Conservation (phyloP, 352 stramenopile species). For the Plasmopara muralis region DNA sequence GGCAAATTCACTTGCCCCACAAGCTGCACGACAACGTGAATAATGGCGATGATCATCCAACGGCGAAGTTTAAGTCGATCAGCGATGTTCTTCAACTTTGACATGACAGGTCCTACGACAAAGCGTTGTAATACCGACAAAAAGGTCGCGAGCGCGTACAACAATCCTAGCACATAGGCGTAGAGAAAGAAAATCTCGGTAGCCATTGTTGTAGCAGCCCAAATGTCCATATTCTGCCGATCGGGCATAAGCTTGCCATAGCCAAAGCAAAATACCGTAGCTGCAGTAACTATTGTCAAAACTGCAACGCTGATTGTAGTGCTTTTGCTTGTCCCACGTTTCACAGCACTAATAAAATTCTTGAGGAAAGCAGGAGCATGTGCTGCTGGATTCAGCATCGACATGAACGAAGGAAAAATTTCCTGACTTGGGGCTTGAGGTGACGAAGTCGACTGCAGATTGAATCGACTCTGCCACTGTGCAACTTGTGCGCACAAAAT, state of each 20-base stretch:
- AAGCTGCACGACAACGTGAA: slow-evolving; percentile 34
- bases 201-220: slow-evolving; percentile 5
- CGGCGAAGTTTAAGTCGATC: slow-evolving; percentile 28
- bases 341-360: slow-evolving; percentile 7
- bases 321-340: slow-evolving; percentile 8
- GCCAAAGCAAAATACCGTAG: slow-evolving; percentile 12
- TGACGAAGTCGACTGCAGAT: slow-evolving; percentile 28
- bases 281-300: slow-evolving; percentile 9
- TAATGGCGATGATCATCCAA: slow-evolving; percentile 41
- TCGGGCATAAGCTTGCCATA: slow-evolving; percentile 10
- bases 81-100: slow-evolving; percentile 16
- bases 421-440: slow-evolving; percentile 22
- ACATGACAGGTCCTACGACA: slow-evolving; percentile 30
- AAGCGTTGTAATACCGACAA: slow-evolving; percentile 34
- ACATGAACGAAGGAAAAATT: slow-evolving; percentile 50
- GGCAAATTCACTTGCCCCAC: slow-evolving; percentile 30
- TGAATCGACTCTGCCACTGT: slow-evolving; percentile 63
- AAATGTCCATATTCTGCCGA: not conserved
- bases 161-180: slow-evolving; percentile 42
- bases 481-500: slow-evolving; percentile 60
- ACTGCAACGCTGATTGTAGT: slow-evolving; percentile 5
- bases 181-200: slow-evolving; percentile 43
- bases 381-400: slow-evolving; percentile 43
- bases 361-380: slow-evolving; percentile 30
- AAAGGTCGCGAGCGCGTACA: slow-evolving; percentile 37